Conservation (phyloP, 2,329 filamentous ascomycete genomes). For the Fusarium liriodendri region DNA sequence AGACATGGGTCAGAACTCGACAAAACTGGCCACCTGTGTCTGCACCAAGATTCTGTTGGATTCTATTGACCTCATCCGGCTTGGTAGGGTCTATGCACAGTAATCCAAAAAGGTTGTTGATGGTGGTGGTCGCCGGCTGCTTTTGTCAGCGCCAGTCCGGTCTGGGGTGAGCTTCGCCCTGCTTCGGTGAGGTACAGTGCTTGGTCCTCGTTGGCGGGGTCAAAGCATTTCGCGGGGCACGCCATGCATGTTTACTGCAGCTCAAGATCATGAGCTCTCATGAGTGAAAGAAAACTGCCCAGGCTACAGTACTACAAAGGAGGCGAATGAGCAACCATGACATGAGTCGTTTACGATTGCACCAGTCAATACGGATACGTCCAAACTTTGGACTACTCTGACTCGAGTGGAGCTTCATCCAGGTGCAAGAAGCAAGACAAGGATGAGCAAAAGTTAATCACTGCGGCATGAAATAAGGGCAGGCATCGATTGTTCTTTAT, state of each 20-base stretch:
- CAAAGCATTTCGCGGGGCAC: neutral
- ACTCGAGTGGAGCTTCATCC: neutral
- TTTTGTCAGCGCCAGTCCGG: neutral
- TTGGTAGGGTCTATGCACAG: neutral
- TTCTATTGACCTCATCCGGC: slow-evolving; percentile 13
- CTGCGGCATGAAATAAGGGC: neutral
- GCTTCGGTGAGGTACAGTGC: neutral
- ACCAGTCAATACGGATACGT: neutral
- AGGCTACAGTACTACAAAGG: neutral
- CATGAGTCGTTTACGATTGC: neutral
- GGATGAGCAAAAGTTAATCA: neutral
- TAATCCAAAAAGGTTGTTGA: slow-evolving; percentile 6
- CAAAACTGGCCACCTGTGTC: slow-evolving; percentile 3
- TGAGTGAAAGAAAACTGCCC: neutral
- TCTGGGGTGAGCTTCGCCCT: neutral
- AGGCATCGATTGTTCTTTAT: slow-evolving; percentile 18
- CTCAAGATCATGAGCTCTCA: neutral
- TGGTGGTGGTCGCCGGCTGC: neutral
- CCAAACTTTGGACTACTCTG: neutral
- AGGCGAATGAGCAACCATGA: neutral
- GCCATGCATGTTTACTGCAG: neutral
- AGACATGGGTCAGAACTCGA: slow-evolving; percentile 7
- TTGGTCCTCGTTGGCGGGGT: neutral
- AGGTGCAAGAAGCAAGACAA: neutral
- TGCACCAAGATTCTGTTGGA: slow-evolving; percentile 22